Evolutionary conservation across 192 early-diverging fungal genomes (phyloP).

Genomic region (Backusella liffmaniae): DNA sequence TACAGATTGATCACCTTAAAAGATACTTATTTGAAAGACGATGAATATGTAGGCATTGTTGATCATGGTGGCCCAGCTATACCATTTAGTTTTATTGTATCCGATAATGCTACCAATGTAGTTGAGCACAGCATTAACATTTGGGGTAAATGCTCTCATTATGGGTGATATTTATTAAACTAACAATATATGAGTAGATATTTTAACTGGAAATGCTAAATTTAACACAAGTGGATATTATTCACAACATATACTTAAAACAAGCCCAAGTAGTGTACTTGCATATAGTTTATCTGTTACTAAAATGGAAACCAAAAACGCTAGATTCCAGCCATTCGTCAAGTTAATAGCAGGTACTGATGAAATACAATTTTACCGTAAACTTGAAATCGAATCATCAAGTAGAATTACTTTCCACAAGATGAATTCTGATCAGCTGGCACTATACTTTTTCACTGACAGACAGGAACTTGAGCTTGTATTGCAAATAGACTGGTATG

Average conservation of each 20-base stretch:
- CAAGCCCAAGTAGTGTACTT: background rate
- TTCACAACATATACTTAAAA: background rate
- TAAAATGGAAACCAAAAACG: background rate
- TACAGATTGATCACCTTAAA: background rate
- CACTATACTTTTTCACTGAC: constrained; percentile 43
- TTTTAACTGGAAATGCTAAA: background rate
- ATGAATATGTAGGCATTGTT: background rate
- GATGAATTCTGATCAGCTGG: constrained; percentile 29
- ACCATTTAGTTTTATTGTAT: background rate
- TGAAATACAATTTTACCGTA: constrained; percentile 16
- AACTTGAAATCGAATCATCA: constrained; percentile 17
- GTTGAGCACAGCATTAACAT: background rate
- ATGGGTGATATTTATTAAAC: background rate
- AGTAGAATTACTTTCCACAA: constrained; percentile 47
- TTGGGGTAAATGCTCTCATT: background rate
- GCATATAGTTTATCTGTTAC: background rate
- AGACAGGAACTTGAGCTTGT: constrained; percentile 37
- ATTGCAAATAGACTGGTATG: constrained; percentile 61
- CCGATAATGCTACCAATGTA: background rate
- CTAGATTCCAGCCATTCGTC: background rate
- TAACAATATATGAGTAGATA: background rate
- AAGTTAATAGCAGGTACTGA: background rate
- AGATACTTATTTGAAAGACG: background rate
- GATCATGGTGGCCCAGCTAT: constrained; percentile 3
- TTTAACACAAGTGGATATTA: background rate